Percentiles rank a stretch among this genome's conserved stretches.
Conservation (phyloP, 495 filamentous ascomycete genomes). For the Pyrenopolyporus hunteri region DNA sequence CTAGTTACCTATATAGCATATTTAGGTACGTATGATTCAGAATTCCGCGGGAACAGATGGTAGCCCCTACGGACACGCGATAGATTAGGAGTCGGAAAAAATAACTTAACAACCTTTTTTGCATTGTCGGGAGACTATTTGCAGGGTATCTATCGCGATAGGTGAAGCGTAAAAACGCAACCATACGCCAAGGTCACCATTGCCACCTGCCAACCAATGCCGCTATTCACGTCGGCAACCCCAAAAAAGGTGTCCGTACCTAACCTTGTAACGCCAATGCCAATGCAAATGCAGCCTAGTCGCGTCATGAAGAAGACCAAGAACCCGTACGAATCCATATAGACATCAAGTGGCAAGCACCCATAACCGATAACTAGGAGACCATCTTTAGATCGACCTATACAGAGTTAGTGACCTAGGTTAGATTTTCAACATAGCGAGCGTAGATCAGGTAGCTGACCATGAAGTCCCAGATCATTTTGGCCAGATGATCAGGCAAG, state of each 20-base stretch:
- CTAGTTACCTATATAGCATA: background rate
- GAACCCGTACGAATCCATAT: background rate
- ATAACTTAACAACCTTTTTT: background rate
- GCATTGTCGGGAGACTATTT: slow-evolving; percentile 32
- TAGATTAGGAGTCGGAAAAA: background rate
- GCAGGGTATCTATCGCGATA: slow-evolving; percentile 39
- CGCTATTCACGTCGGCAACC: slow-evolving; percentile 15
- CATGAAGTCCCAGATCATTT: slow-evolving; percentile 92
- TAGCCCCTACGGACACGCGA: background rate
- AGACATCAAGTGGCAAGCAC: slow-evolving; percentile 2
- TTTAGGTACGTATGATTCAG: background rate
- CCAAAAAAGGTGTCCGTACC: slow-evolving; percentile 11
- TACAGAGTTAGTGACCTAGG: slow-evolving; percentile 5
- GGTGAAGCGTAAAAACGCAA: slow-evolving; percentile 38
- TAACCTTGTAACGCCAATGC: slow-evolving; percentile 39
- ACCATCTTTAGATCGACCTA: slow-evolving; percentile 40
- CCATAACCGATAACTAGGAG: slow-evolving; percentile 4
- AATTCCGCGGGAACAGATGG: background rate
- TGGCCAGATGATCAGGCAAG: slow-evolving; percentile 77
- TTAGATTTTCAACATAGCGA: background rate
- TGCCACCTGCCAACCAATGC: slow-evolving; percentile 34
- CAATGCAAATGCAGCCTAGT: slow-evolving; percentile 37
- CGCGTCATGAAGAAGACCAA: slow-evolving; percentile 2
- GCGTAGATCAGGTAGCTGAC: slow-evolving; percentile 37
- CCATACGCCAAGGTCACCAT: slow-evolving; percentile 43